Conservation (phyloP, 768 basidiomycete genomes). For the Termitomyces eurrhizus region DNA sequence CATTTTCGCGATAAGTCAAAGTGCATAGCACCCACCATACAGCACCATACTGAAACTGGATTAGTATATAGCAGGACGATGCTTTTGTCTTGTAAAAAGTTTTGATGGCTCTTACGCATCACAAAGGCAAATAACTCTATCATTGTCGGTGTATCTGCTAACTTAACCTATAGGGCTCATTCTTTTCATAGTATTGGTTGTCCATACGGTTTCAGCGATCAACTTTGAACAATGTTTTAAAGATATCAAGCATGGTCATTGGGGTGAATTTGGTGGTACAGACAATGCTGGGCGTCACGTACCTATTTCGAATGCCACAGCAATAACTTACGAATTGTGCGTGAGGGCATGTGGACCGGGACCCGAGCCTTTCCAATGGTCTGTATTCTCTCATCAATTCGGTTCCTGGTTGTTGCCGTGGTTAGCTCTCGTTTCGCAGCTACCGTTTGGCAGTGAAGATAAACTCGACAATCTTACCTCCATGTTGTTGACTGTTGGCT, state of each 20-base stretch:
- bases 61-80: neutral
- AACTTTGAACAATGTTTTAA: conserved; percentile 21
- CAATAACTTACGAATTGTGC: conserved; percentile 28
- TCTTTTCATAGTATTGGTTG: neutral
- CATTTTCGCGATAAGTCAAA: neutral
- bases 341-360: conserved; percentile 22
- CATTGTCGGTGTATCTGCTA: neutral
- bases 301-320: conserved; percentile 19
- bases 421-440: conserved; percentile 43
- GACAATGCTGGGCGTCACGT: conserved; percentile 25
- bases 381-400: conserved; percentile 34
- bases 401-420: conserved; percentile 45
- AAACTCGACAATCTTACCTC: conserved; percentile 39
- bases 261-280: conserved; percentile 18
- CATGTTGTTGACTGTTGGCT: conserved; percentile 39
- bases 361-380: conserved; percentile 26
- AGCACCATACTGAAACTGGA: neutral
- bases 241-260: conserved; percentile 13
- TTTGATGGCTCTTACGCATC: neutral
- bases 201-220: conserved; percentile 1
- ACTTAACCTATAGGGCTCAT: neutral
- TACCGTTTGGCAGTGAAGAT: conserved; percentile 42
- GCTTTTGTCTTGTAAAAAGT: neutral
- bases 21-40: neutral
- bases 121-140: neutral